phyloP scores from a whole-genome alignment of 352 stramenopile genomes.

The Phytophthora hybrid region DNA sequence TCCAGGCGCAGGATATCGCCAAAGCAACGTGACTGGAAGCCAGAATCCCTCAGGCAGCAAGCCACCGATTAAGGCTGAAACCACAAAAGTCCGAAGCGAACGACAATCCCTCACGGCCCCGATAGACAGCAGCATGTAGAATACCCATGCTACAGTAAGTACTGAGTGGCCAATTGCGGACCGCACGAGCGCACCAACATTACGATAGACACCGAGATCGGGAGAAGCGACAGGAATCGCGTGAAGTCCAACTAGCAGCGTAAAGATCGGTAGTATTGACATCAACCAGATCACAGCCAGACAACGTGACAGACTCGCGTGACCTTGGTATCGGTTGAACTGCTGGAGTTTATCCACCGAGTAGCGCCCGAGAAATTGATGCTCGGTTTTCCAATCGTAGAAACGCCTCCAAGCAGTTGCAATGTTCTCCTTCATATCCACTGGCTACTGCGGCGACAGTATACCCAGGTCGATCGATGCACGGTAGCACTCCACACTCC shows the following conservation, averaged over 20 bases:
- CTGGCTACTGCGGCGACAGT: not conserved
- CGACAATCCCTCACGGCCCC: not conserved
- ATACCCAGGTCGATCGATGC: not conserved
- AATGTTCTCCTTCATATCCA: conserved; percentile 6
- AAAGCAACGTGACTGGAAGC: conserved; percentile 14
- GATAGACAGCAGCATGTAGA: conserved; percentile 27
- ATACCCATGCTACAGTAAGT: conserved; percentile 15
- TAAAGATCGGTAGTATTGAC: conserved; percentile 16
- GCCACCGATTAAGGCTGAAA: conserved; percentile 9
- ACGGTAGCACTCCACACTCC: not conserved
- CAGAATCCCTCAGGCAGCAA: conserved; percentile 25
- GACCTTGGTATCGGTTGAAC: conserved; percentile 39
- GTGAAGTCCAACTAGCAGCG: conserved; percentile 19
- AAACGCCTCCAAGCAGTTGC: conserved; percentile 17
- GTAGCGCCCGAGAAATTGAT: conserved; percentile 45
- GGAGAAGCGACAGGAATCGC: conserved; percentile 30
- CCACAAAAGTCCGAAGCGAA: conserved; percentile 1
- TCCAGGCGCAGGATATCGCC: conserved; percentile 32
- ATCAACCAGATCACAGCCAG: conserved; percentile 35
- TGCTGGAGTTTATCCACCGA: conserved; percentile 49
- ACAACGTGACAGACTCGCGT: conserved; percentile 16
- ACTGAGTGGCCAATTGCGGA: conserved; percentile 23
- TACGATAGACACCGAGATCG: conserved; percentile 13
- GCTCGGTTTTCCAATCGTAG: conserved; percentile 44
- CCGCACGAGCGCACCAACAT: conserved; percentile 6